Evolutionary conservation across 1,284 basidiomycete genomes (phyloP).

Genomic region (Ceratobasidium theobromae): DNA sequence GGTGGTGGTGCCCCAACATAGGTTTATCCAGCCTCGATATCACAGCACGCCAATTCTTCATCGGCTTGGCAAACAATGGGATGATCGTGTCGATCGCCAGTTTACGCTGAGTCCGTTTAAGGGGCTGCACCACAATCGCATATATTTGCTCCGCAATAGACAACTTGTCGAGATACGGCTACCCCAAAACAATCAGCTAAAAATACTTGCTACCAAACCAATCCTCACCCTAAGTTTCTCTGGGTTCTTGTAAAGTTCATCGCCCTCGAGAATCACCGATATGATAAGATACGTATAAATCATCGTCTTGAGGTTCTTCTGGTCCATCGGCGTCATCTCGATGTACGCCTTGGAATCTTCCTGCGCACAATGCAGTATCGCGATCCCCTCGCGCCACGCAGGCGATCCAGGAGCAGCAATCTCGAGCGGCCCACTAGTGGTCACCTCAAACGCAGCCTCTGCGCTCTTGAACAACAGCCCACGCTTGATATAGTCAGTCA

Average conservation of each 20-base stretch:
- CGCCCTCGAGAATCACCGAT: conserved; percentile 12
- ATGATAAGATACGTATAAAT: conserved; percentile 21
- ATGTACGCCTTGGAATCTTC: conserved; percentile 28
- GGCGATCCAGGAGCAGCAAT: conserved; percentile 8
- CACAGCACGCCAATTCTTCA: conserved; percentile 19
- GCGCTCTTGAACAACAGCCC: conserved; percentile 15
- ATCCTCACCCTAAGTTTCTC: conserved; percentile 16
- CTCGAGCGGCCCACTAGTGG: neutral
- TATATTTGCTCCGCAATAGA: conserved; percentile 26
- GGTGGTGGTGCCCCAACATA: conserved; percentile 6
- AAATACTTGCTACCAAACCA: neutral
- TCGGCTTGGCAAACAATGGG: conserved; percentile 15
- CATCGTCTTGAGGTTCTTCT: conserved; percentile 19
- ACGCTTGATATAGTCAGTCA: conserved; percentile 29
- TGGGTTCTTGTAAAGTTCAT: conserved; percentile 1
- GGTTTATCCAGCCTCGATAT: conserved; percentile 5
- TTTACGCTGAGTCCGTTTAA: conserved; percentile 12
- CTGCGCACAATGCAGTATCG: conserved; percentile 14
- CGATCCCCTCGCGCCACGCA: conserved; percentile 22
- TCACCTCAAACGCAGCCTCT: conserved; percentile 17
- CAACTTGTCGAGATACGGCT: conserved; percentile 22
- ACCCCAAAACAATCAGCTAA: neutral
- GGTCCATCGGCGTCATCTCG: conserved; percentile 29
- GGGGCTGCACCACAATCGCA: conserved; percentile 2
- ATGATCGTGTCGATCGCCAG: conserved; percentile 19